Base-by-base conservation (phyloP, 306 rosid genomes). In the Prunus fruticosa region DNA sequence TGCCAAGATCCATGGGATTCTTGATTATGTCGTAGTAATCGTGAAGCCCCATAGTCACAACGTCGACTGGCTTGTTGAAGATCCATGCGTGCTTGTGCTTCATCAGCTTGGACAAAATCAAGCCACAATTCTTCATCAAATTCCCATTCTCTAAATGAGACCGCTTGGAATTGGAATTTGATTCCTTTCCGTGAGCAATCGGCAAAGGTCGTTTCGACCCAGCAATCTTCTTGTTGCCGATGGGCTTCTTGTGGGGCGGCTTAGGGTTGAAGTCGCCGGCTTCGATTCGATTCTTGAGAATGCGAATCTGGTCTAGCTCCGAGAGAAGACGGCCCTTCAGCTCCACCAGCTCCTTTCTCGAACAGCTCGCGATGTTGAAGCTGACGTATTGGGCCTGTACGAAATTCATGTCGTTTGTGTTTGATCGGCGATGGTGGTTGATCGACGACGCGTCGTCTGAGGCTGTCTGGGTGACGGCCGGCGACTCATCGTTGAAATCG, bases 1-100 rank as follows among this genome's bases (percentile, higher is more conserved):
- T 83, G 2, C 99, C 99, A 4, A 96, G 94, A 96, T 96, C 99
- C 98, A 96, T 96, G 0, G 99, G 99, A 13, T 67, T 73, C 83
- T 92, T 96, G 28, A 96, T 81, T 52, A 92, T 92, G 47, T 92
- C 96, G 9, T 82, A 19, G 72, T 96, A 96, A 85, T 96, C 99
- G 72, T 96, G 99, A 65, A 96, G 96, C 25, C 87, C 86, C 90
- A 88, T 43, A 0, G 87, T 86, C 0, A 69, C 79, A 2, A 79
- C 96, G 43, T 96, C 93, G 0, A 96, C 99, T 0, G 97, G 98
- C 47, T 66, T 79, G 52, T 85, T 92, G 72, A 96, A 96, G 75
- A 95, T 78, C 98, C 91, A 88, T 3, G 91, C 85, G 10, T 61
- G 66, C 81, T 90, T 95, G 80, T 90, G 92, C 76, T 95, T 95